Base-by-base conservation (phyloP, 768 basidiomycete species). In the Leccinum arenicola region DNA sequence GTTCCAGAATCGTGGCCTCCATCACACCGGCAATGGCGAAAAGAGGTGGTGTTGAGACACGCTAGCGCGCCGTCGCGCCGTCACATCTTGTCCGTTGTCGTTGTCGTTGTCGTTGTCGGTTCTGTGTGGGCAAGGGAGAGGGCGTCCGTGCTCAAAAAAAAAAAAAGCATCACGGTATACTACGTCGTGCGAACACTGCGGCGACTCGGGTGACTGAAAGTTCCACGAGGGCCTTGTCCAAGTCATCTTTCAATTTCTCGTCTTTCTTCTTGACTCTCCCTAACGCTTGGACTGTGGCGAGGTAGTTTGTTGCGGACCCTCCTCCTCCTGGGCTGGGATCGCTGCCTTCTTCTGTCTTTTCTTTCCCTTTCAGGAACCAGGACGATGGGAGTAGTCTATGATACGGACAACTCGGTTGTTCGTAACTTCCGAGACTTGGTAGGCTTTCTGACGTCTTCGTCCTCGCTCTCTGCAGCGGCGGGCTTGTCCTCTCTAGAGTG, bases 1-100 rank as follows among this genome's bases (percentile, higher is more conserved):
- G 78, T 73, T 98, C 94, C 49, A 99, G 80, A 61, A 99, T 98
- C 1, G 95, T 97, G 27, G 98, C 96, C 75, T 99, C 97, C 97
- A 99, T 99, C 91, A 97, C 98, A 74, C 91, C 25, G 25, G 25
- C 25, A 27, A 27, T 27, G 25, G 25, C 25, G 25, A 27, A 27
- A 27, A 27, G 25, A 27, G 25, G 25, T 27, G 25, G 25, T 27
- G 25, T 27, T 27, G 25, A 27, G 25, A 27, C 25, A 27, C 25
- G 25, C 25, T 27, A 27, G 25, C 25, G 25, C 25, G 25, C 25
- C 25, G 25, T 27, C 25, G 23, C 23, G 23, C 23, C 23, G 23
- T 25, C 23, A 27, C 25, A 27, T 27, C 25, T 27, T 27, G 25
- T 27, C 25, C 25, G 25, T 27, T 27, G 25, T 27, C 25, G 25